These are phyloP conservation scores for Asterochloris sp. DNA, from an alignment of 139 green algal species.

Conservation along the genomic window DNA sequence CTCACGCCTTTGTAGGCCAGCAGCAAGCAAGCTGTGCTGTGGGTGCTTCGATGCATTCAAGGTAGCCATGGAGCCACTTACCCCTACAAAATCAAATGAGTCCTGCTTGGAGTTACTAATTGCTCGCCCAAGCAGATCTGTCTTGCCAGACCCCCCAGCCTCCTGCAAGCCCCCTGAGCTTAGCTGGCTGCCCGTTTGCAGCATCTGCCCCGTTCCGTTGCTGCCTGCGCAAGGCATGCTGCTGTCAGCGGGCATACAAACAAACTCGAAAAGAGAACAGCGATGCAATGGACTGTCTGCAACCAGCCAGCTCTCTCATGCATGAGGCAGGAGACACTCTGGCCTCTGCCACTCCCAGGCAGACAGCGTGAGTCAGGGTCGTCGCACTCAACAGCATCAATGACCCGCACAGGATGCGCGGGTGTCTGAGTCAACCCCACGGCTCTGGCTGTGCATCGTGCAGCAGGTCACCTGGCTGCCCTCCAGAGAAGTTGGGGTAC, in stretches of 20 bases:
- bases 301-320: not conserved
- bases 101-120: conserved; percentile 13
- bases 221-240: not conserved
- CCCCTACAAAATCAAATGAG: conserved; percentile 19
- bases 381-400: not conserved
- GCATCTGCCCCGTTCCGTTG: not conserved
- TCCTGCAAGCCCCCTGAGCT: conserved; percentile 8
- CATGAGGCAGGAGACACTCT: not conserved
- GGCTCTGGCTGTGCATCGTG: not conserved
- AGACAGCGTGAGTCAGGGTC: too few relatives aligned
- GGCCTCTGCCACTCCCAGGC: too few relatives aligned
- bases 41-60: too few relatives aligned
- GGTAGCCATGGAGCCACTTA: not conserved
- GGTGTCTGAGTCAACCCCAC: not conserved
- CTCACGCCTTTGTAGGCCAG: too few relatives aligned
- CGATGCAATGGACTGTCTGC: not conserved
- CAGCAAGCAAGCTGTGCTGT: too few relatives aligned
- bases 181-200: not conserved
- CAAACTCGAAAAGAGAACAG: not conserved
- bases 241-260: not conserved
- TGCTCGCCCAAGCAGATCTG: conserved; percentile 11
- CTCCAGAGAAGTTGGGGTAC: not conserved
- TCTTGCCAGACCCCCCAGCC: not conserved
- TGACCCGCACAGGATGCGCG: not conserved
- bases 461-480: not conserved